A percentile compares a stretch with the other conserved stretches of the same genome.
phyloP scores from a whole-genome alignment of 2,329 filamentous ascomycete species.

The Venturiaceae sp. region DNA sequence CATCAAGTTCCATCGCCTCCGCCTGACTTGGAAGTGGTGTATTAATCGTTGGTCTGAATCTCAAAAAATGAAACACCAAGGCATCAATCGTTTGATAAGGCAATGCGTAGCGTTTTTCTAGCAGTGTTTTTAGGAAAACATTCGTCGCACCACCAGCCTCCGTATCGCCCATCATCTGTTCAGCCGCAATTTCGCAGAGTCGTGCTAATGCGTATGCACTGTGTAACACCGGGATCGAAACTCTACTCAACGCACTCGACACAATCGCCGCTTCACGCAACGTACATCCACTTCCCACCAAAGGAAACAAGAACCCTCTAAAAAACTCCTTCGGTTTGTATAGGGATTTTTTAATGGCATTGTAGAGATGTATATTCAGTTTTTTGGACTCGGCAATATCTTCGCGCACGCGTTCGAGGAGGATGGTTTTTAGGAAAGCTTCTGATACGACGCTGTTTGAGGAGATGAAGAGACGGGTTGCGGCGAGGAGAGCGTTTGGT shows the following conservation, averaged over 20 bases:
- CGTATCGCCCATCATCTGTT: conserved; percentile 66
- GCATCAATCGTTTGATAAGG: conserved; percentile 92
- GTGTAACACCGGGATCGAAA: conserved; percentile 84
- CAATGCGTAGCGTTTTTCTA: conserved; percentile 95
- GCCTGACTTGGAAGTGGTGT: neutral
- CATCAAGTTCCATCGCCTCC: conserved; percentile 21
- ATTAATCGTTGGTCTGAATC: conserved; percentile 54
- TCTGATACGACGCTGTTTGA: conserved; percentile 71
- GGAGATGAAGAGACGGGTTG: conserved; percentile 86
- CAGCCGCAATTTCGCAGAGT: conserved; percentile 86
- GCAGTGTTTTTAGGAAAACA: conserved; percentile 83
- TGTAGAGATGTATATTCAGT: conserved; percentile 91
- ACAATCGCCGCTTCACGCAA: conserved; percentile 88
- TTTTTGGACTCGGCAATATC: conserved; percentile 76
- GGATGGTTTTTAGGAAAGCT: conserved; percentile 74
- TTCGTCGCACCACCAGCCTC: conserved; percentile 89
- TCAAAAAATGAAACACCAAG: conserved; percentile 91
- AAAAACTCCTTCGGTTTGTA: conserved; percentile 96
- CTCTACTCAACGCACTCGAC: conserved; percentile 70
- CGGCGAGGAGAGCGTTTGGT: conserved; percentile 75
- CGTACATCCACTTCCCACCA: conserved; percentile 80
- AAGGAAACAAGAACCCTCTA: conserved; percentile 88
- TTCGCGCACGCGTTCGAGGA: conserved; percentile 84
- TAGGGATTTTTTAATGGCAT: conserved; percentile 79
- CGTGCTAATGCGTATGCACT: conserved; percentile 86